These are phyloP conservation scores for Arxiozyma slooffiae DNA, from an alignment of 1,139 yeast species.

Conservation along the genomic window DNA sequence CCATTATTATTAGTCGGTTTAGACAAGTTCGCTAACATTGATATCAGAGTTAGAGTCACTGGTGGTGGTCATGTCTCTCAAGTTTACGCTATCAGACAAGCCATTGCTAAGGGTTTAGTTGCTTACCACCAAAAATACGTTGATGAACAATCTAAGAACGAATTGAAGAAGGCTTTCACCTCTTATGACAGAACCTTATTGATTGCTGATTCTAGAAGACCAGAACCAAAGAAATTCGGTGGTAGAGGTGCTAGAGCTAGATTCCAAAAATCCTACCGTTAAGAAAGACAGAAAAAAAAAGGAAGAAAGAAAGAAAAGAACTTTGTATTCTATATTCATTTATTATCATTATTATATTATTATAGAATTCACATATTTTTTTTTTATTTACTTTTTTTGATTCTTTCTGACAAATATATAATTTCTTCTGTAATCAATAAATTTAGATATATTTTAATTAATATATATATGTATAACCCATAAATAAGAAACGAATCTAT, in stretches of 20 bases:
- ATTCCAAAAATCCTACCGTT: conserved; percentile 99
- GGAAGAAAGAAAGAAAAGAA: too few relatives aligned
- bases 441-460: conserved; percentile 14
- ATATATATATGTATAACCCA: conserved; percentile 4
- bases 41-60: conserved; percentile 96
- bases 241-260: conserved; percentile 99
- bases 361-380: not conserved
- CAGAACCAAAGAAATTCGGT: conserved; percentile 99
- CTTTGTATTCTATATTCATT: not conserved
- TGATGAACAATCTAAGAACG: conserved; percentile 99
- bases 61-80: conserved; percentile 99
- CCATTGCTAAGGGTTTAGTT: conserved; percentile 98
- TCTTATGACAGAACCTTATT: conserved; percentile 98
- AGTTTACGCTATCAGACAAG: conserved; percentile 99
- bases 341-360: not conserved
- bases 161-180: conserved; percentile 95
- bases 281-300: conserved; percentile 29
- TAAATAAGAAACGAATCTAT: conserved; percentile 16
- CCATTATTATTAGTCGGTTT: conserved; percentile 97
- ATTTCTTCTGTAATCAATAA: not conserved
- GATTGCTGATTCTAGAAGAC: conserved; percentile 99
- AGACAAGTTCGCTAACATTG: conserved; percentile 97
- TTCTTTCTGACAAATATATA: not conserved
- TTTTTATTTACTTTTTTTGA: not conserved
- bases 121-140: conserved; percentile 99